A percentile compares a stretch with the other conserved stretches of the same genome.
phyloP scores from a whole-genome alignment of 2,329 filamentous ascomycete genomes.

The Pezicula radicicola region DNA sequence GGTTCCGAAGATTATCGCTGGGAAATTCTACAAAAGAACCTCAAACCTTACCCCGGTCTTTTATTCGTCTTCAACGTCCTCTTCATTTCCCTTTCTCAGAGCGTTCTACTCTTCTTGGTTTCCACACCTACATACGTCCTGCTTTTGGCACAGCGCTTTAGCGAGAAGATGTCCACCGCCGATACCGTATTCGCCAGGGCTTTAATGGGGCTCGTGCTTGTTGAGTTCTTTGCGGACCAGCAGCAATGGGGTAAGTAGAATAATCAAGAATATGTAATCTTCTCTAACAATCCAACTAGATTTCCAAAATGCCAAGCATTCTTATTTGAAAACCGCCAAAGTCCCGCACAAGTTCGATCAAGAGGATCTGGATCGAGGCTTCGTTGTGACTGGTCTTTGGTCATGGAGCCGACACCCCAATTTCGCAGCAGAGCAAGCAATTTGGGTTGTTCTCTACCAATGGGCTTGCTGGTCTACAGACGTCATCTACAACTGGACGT shows the following conservation, averaged over 20 bases:
- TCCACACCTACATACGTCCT: slow-evolving; percentile 82
- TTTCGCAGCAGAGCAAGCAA: slow-evolving; percentile 85
- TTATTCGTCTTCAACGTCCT: slow-evolving; percentile 84
- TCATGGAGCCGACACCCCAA: slow-evolving; percentile 90
- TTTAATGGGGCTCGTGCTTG: slow-evolving; percentile 54
- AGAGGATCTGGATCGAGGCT: slow-evolving; percentile 84
- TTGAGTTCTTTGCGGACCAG: slow-evolving; percentile 81
- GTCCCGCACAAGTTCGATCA: slow-evolving; percentile 63
- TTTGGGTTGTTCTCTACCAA: slow-evolving; percentile 86
- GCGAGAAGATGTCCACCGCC: slow-evolving; percentile 46
- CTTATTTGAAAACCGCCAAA: slow-evolving; percentile 71
- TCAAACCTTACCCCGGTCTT: slow-evolving; percentile 44
- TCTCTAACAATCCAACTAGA: slow-evolving; percentile 37
- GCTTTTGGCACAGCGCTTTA: slow-evolving; percentile 66
- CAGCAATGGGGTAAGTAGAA: slow-evolving; percentile 76
- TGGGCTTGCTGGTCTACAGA: slow-evolving; percentile 79
- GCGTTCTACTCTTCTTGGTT: slow-evolving; percentile 75
- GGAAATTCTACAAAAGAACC: slow-evolving; percentile 67
- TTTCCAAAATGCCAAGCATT: slow-evolving; percentile 77
- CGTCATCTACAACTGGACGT: slow-evolving; percentile 75
- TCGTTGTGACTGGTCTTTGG: slow-evolving; percentile 82
- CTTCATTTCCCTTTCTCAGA: slow-evolving; percentile 87
- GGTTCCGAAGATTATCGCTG: slow-evolving; percentile 97
- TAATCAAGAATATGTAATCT: background rate
- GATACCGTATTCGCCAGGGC: slow-evolving; percentile 56